Conservation (phyloP, 257 asterid species). For the Lithospermum erythrorhizon region DNA sequence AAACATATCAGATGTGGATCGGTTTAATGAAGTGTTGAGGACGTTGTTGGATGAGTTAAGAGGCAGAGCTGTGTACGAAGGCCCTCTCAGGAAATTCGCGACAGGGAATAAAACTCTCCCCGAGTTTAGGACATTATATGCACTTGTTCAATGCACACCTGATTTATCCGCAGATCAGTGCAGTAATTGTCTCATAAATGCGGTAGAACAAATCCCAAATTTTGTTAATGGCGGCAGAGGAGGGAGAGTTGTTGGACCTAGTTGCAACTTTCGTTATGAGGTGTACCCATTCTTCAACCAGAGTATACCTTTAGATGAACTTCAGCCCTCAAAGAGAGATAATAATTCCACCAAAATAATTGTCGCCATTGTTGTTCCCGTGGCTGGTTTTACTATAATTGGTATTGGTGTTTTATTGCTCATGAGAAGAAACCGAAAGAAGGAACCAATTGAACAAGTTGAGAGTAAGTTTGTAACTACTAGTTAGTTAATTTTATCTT, state of each 20-base stretch:
- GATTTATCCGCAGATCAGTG: neutral
- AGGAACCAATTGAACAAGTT: neutral
- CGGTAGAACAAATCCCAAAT: neutral
- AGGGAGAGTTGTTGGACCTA: conserved; percentile 7
- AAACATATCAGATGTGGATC: neutral
- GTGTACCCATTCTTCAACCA: neutral
- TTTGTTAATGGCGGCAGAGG: neutral
- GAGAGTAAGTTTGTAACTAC: neutral
- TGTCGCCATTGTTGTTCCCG: neutral
- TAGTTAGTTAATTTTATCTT: neutral
- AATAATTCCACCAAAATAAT: too few species aligned
- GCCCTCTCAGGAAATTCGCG: conserved; percentile 10
- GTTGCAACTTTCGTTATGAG: conserved; percentile 18
- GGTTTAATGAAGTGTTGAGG: neutral
- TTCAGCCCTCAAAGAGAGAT: neutral
- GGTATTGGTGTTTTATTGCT: neutral
- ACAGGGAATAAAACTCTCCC: neutral
- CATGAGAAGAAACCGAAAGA: neutral
- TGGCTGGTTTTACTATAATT: neutral
- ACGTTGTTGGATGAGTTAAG: conserved; percentile 2
- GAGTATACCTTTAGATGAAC: neutral
- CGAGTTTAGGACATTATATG: neutral
- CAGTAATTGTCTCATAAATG: neutral
- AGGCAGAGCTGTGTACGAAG: conserved; percentile 3
- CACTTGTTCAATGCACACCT: conserved; percentile 8